Evolutionary conservation across 2,329 filamentous ascomycete species (phyloP).

Genomic region (Colletotrichum lini): DNA sequence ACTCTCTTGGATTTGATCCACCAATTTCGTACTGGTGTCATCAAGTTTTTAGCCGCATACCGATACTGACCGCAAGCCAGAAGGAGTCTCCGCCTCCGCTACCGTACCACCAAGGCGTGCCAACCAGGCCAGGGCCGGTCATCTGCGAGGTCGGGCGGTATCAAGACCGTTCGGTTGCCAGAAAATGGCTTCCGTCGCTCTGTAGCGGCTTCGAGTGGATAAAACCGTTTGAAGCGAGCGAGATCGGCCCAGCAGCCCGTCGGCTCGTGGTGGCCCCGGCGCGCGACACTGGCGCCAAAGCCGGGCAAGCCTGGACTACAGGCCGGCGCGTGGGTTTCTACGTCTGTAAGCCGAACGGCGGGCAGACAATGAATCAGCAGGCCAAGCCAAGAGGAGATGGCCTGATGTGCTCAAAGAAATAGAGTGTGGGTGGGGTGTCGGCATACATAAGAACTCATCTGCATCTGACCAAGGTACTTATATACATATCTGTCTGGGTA

Average conservation of each 20-base stretch:
- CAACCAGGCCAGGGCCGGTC: neutral
- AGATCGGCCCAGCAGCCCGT: neutral
- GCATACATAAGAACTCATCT: neutral
- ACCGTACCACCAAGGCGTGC: conserved; percentile 1
- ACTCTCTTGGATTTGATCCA: neutral
- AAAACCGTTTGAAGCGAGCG: neutral
- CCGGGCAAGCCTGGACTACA: too few species aligned
- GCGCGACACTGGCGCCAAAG: neutral
- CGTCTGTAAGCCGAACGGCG: conserved; percentile 21
- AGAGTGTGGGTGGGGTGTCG: neutral
- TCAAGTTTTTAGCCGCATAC: conserved; percentile 5
- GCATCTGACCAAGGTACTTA: neutral
- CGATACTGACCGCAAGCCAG: conserved; percentile 16
- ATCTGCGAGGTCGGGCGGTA: conserved; percentile 30
- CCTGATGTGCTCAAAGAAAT: neutral
- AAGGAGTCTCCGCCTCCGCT: conserved; percentile 16
- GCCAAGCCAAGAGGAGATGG: neutral
- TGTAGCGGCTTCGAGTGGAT: conserved; percentile 31
- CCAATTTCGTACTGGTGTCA: neutral
- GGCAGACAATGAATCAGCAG: neutral
- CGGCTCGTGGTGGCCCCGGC: neutral
- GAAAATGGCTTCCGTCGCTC: conserved; percentile 31
- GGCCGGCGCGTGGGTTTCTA: neutral
- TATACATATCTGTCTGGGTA: neutral
- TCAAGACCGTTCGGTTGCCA: conserved; percentile 12